Evolutionary conservation across 805 yeast species (phyloP), one percentile per base, ranked within the genome.

Genomic region (Candida peoriensis): DNA sequence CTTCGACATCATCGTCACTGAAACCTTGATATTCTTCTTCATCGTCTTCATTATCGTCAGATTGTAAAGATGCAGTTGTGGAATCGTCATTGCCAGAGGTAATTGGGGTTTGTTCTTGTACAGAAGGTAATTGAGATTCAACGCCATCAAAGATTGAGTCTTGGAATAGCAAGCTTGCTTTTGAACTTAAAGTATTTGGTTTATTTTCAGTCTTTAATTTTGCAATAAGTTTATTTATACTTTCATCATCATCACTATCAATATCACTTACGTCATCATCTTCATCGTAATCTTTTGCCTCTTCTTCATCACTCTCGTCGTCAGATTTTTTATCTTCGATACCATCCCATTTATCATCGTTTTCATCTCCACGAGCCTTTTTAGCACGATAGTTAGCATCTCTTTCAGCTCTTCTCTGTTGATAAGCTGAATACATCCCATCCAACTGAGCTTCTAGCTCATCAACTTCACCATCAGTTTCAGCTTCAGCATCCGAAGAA

Each of bases 371-470:
- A 60, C 93, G 73, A 23, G 81, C 78, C 50, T 69, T 66, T 52
- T 78, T 82, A 17, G 90, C 88, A 46, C 74, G 70, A 48, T 68
- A 70, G 32, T 74, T 80, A 8, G 88, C 79, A 56, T 81, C 81
- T 47, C 74, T 72, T 55, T 82, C 88, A 20, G 82, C 68, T 54
- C 68, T 74, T 46, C 76, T 64, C 41, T 76, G 72, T 59, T 85
- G 85, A 56, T 75, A 87, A 25, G 72, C 66, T 33, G 67, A 63
- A 54, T 89, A 89, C 96, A 88, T 85, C 40, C 68, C 71, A 55
- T 89, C 87, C 38, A 93, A 69, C 61, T 88, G 84, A 8, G 74
- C 77, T 52, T 89, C 99, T 39, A 93, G 70, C 43, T 72, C 76
- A 51, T 78, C 89, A 8, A 66, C 53, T 45, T 75, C 81, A 18